phyloP scores from a whole-genome alignment of 1,284 basidiomycete genomes.

The Rhizoctonia solani region DNA sequence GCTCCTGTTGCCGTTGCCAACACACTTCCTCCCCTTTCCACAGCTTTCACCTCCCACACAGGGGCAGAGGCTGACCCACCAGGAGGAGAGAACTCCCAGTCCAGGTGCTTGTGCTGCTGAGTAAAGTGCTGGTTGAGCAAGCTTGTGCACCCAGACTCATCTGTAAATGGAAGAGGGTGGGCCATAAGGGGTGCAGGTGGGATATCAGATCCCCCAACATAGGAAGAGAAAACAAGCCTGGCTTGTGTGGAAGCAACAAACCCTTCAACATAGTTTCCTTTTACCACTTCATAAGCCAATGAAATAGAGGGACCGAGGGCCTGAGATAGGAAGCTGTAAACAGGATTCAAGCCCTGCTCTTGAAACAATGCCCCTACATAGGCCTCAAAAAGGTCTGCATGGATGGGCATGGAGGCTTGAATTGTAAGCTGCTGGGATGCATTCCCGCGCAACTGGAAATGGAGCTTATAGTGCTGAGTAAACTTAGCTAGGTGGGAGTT shows the following conservation, averaged over 20 bases:
- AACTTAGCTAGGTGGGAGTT: slow-evolving; percentile 35
- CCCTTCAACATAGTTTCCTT: slow-evolving; percentile 16
- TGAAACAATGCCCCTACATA: slow-evolving; percentile 36
- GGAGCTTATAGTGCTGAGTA: slow-evolving; percentile 30
- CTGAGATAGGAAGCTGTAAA: slow-evolving; percentile 18
- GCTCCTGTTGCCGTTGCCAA: slow-evolving; percentile 17
- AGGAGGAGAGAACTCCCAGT: slow-evolving; percentile 27
- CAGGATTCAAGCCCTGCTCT: slow-evolving; percentile 26
- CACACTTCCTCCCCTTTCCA: slow-evolving; percentile 6
- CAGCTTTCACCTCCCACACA: slow-evolving; percentile 31
- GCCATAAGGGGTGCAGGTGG: slow-evolving; percentile 9
- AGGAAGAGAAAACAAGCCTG: background rate
- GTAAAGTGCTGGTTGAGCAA: slow-evolving; percentile 36
- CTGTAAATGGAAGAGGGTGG: slow-evolving; percentile 17
- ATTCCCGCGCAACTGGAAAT: slow-evolving; percentile 26
- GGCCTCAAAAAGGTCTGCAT: slow-evolving; percentile 38
- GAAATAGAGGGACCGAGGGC: slow-evolving; percentile 33
- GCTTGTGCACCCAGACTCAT: slow-evolving; percentile 27
- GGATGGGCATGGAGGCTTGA: slow-evolving; percentile 25
- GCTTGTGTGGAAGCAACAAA: slow-evolving; percentile 2
- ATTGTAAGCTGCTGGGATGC: slow-evolving; percentile 32
- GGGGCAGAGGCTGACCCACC: slow-evolving; percentile 28
- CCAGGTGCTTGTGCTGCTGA: slow-evolving; percentile 27
- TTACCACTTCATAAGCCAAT: slow-evolving; percentile 33
- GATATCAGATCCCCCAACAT: background rate